Percentiles rank a stretch among this genome's conserved stretches.
phyloP scores from a whole-genome alignment of 2,329 filamentous ascomycete genomes.

The Xylariaceae sp. region DNA sequence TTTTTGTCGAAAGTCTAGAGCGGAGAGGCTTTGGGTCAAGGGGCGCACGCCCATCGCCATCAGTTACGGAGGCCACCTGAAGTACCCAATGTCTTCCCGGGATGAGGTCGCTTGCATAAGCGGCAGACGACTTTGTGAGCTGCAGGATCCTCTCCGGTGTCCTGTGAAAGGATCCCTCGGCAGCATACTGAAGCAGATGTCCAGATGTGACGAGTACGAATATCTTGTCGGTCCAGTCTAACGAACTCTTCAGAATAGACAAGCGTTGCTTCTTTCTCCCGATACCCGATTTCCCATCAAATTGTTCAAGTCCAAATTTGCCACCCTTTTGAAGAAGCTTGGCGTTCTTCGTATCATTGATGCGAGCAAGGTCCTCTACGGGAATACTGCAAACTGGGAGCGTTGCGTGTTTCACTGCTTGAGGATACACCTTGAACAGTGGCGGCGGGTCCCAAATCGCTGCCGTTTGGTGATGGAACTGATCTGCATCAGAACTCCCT shows the following conservation, averaged over 20 bases:
- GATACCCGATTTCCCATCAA: slow-evolving; percentile 37
- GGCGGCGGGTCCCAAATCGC: slow-evolving; percentile 64
- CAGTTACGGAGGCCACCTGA: slow-evolving; percentile 65
- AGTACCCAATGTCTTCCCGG: slow-evolving; percentile 78
- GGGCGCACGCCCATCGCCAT: slow-evolving; percentile 50
- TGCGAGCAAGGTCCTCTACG: slow-evolving; percentile 64
- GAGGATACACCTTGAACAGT: slow-evolving; percentile 82
- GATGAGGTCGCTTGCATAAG: slow-evolving; percentile 76
- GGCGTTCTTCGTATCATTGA: slow-evolving; percentile 50
- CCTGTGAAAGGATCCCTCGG: slow-evolving; percentile 65
- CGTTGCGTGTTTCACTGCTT: slow-evolving; percentile 71
- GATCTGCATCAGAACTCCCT: slow-evolving; percentile 13
- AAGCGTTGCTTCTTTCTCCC: slow-evolving; percentile 45
- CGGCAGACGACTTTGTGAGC: slow-evolving; percentile 69
- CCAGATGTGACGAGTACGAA: slow-evolving; percentile 69
- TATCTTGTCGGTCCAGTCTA: slow-evolving; percentile 68
- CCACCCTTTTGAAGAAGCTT: slow-evolving; percentile 28
- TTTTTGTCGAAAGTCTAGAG: slow-evolving; percentile 60
- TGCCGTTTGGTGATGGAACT: slow-evolving; percentile 12
- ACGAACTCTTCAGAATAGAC: slow-evolving; percentile 39
- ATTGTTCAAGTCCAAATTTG: slow-evolving; percentile 14
- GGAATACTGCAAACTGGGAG: slow-evolving; percentile 65
- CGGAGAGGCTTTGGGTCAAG: slow-evolving; percentile 59
- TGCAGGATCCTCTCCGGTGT: slow-evolving; percentile 70
- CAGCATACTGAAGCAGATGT: slow-evolving; percentile 70